phyloP scores from a whole-genome alignment of 257 asterid genomes.

The Ligustrum vulgare region DNA sequence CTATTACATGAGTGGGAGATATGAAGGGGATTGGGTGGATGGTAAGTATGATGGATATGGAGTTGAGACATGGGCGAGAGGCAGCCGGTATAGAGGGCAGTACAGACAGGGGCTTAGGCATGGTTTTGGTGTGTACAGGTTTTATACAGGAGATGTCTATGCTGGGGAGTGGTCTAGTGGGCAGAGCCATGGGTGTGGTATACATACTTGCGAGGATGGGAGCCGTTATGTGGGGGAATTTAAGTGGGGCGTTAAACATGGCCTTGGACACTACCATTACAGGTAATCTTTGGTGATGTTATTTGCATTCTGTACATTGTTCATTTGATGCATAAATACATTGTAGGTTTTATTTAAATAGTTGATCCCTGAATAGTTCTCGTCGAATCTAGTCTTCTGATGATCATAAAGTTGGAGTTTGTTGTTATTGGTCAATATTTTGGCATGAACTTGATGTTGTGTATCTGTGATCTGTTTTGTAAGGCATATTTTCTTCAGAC shows the following conservation, averaged over 20 bases:
- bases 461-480: neutral
- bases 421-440: neutral
- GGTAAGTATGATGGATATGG: conserved; percentile 94
- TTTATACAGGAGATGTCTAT: conserved; percentile 93
- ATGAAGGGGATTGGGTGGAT: conserved; percentile 91
- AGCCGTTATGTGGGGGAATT: conserved; percentile 86
- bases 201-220: conserved; percentile 88
- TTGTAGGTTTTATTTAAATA: conserved; percentile 13
- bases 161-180: conserved; percentile 96
- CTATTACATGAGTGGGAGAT: conserved; percentile 93
- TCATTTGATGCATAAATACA: neutral
- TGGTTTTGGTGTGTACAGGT: conserved; percentile 86
- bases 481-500: conserved; percentile 7
- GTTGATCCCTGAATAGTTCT: neutral
- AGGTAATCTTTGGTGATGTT: conserved; percentile 40
- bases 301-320: conserved; percentile 7
- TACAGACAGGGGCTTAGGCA: conserved; percentile 87
- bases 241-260: conserved; percentile 92
- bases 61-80: conserved; percentile 90
- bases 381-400: neutral
- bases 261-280: conserved; percentile 90
- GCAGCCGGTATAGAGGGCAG: conserved; percentile 86
- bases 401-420: neutral
- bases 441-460: conserved; percentile 5
- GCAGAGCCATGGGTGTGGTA: conserved; percentile 88